phyloP scores from a whole-genome alignment of 306 rosid species.

The Lathyrus aphaca region DNA sequence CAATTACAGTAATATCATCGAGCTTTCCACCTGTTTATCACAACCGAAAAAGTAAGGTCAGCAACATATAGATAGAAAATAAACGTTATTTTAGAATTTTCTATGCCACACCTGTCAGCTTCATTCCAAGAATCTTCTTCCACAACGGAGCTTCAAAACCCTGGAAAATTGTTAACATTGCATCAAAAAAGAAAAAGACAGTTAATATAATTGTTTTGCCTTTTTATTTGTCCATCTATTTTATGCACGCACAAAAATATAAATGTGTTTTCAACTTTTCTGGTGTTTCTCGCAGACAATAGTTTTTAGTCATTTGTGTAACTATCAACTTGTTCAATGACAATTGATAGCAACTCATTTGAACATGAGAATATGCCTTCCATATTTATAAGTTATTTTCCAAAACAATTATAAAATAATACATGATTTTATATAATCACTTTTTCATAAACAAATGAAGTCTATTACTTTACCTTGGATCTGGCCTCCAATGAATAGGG shows the following conservation, averaged over 20 bases:
- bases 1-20: conserved; percentile 83
- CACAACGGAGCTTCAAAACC: conserved; percentile 81
- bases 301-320: not conserved
- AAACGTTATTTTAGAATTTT: not conserved
- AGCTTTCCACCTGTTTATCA: conserved; percentile 76
- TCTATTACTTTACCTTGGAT: conserved; percentile 58
- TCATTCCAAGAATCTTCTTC: conserved; percentile 91
- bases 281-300: not conserved
- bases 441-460: not conserved
- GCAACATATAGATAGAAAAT: conserved; percentile 6
- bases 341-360: conserved; percentile 2
- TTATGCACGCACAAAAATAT: not conserved
- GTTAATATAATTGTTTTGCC: conserved; percentile 10
- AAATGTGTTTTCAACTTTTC: not conserved
- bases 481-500: conserved; percentile 91
- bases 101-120: conserved; percentile 67
- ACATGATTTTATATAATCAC: conserved; percentile 10
- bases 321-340: conserved; percentile 2
- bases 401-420: not conserved
- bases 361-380: conserved; percentile 14
- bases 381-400: conserved; percentile 7
- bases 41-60: conserved; percentile 23
- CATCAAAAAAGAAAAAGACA: not conserved
- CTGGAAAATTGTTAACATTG: conserved; percentile 49
- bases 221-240: not conserved